Base-by-base conservation (phyloP, 2,329 filamentous ascomycete genomes). In the Bertia moriformis region DNA sequence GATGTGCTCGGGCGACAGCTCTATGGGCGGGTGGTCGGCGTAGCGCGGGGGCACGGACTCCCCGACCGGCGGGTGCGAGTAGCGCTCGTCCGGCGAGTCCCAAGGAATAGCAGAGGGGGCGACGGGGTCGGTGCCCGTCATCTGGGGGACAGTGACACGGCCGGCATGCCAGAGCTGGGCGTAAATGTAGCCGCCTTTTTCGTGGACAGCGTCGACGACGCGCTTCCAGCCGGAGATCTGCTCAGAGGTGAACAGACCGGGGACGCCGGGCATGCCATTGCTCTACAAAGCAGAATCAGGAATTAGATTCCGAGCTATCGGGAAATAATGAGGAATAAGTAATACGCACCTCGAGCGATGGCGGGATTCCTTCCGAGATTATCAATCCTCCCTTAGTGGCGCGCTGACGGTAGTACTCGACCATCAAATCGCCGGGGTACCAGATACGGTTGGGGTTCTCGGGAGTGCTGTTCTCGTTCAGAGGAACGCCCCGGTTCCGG, bases 161-260 rank as follows among this genome's bases (percentile, higher is more conserved):
- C 62, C 62, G 0, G 61, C 54, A 12, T 55, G 52, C 59, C 60
- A 81, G 0, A 83, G 60, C 53, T 83, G 78, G n/a, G 66, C 51
- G 53, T 67, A 80, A 43, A 79, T 73, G 48, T 63, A 69, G 29
- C 63, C 65, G 32, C 72, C 72, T 45, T 73, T 71, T 19, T 62
- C 62, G 54, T 83, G 78, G 1, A 83, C 74, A 1, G 67, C 70
- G 37, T 72, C 65, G 2, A 70, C 73, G 19, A 82, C 58, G 40
- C 62, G 58, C 13, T 64, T 69, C 78, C 77, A 83, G 0, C 62
- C 69, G 1, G 61, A 61, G 36, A 71, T 61, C 45, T 79, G 74
- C 17, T 58, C 62, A 1, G 62, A 52, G 32, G 54, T 66, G 46
- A 63, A 78, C 47, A 82, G 69, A 1, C 73, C 74, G 0, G 78